These are phyloP conservation scores for Litchi chinensis DNA, from an alignment of 345 rosid genomes.

Conservation along the genomic window DNA sequence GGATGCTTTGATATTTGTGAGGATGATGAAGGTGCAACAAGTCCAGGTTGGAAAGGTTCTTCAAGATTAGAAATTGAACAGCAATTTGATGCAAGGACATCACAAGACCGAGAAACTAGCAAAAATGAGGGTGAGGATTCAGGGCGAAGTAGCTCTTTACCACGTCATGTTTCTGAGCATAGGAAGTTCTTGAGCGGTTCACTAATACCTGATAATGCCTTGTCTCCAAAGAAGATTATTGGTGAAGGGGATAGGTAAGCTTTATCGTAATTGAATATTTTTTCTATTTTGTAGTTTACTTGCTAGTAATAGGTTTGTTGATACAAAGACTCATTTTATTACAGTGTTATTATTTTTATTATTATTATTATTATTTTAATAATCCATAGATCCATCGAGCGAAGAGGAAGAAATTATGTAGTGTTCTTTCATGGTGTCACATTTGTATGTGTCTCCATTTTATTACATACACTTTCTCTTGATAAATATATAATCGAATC, in stretches of 20 bases:
- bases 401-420: background rate
- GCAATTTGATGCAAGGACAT: conserved; percentile 40
- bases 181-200: conserved; percentile 64
- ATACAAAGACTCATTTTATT: background rate
- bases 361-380: no score
- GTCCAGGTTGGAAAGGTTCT: conserved; percentile 58
- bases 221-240: conserved; percentile 51
- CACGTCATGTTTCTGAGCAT: conserved; percentile 51
- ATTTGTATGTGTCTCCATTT: background rate
- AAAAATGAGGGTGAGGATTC: conserved; percentile 55
- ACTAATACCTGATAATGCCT: conserved; percentile 48
- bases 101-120: conserved; percentile 41
- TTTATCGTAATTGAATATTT: conserved; percentile 12
- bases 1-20: conserved; percentile 83
- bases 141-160: conserved; percentile 47
- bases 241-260: conserved; percentile 72
- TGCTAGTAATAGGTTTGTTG: background rate
- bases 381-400: background rate
- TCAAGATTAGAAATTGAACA: conserved; percentile 48
- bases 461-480: background rate
- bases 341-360: background rate
- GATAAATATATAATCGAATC: background rate
- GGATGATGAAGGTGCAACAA: conserved; percentile 58
- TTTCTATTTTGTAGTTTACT: background rate
- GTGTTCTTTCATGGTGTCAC: background rate